Evolutionary conservation across 768 basidiomycete genomes (phyloP), one percentile per base, ranked within the genome.

Genomic region (Hygrophorus pudorinus): DNA sequence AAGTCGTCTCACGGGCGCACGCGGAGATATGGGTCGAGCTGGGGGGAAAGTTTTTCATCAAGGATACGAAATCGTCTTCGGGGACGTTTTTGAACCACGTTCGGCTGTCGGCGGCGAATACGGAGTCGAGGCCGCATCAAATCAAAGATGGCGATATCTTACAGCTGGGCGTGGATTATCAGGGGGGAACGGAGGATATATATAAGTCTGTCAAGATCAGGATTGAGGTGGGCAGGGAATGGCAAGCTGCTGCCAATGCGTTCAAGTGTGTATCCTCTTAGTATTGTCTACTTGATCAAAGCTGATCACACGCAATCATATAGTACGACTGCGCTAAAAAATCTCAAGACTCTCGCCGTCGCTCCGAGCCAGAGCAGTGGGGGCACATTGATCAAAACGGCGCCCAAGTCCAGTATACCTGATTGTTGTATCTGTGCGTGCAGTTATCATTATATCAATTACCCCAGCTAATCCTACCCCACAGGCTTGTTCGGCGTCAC

Each of bases 81-180:
- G 94, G 94, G 18, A 99, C 94, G 1, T 98, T 98, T 59, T 70
- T 98, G 49, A 99, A 99, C 61, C 93, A 97, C 58, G 79, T 93
- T 43, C 66, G 93, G 37, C 72, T 98, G n/a, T 81, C 81, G 30
- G 71, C 81, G 1, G 91, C 93, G 9, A 85, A 84, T 38, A 73
- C 77, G 5, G 93, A 94, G 59, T 85, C 81, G 4, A 67, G 79
- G 31, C 76, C 89, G 1, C 81, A 72, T 48, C 76, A 76, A 49
- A 70, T 97, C 53, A 89, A 85, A 64, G 93, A 97, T 49, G 94
- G 94, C 1, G 93, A 97, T 65, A 75, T 97, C 21, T 64, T 98
- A 14, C 94, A 97, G 64, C 78, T 97, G 1, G 93, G 94, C 2
- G 90, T 98, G 20, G 93, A 98, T 59, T 99, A 96, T 64, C 93